phyloP scores from a whole-genome alignment of 257 asterid species.

The Vinca minor region DNA sequence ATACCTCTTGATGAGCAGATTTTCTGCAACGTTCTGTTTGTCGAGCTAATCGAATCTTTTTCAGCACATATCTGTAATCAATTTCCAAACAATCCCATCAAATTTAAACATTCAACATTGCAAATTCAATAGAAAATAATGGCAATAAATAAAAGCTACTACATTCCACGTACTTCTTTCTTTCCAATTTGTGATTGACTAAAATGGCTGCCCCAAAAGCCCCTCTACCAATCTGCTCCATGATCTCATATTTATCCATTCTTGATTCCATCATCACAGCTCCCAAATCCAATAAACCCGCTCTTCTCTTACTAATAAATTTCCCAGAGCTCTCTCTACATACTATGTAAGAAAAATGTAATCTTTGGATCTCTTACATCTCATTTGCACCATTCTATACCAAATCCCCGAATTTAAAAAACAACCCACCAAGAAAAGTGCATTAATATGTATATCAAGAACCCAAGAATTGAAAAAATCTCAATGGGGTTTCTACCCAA shows the following conservation, averaged over 20 bases:
- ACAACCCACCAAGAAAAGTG: constrained; percentile 6
- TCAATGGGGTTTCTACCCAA: constrained; percentile 9
- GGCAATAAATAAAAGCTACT: constrained; percentile 7
- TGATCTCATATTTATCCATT: constrained; percentile 98
- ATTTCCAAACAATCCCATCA: constrained; percentile 18
- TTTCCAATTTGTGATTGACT: constrained; percentile 85
- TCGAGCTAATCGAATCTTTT: constrained; percentile 92
- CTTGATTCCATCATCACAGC: constrained; percentile 58
- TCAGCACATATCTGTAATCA: constrained; percentile 69
- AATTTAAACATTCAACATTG: constrained; percentile 12
- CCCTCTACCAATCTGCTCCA: constrained; percentile 99
- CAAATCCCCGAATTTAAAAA: constrained; percentile 8
- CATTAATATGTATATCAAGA: not conserved
- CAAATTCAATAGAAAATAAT: constrained; percentile 9
- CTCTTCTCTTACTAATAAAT: not conserved
- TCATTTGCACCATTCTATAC: constrained; percentile 4
- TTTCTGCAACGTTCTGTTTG: constrained; percentile 97
- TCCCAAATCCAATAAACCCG: constrained; percentile 2
- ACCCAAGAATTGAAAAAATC: constrained; percentile 1
- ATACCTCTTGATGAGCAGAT: constrained; percentile 99
- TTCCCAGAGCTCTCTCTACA: not conserved
- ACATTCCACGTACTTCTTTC: constrained; percentile 54
- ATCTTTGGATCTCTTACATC: constrained; percentile 15
- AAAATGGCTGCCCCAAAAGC: constrained; percentile 99
- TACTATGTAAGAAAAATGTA: constrained; percentile 9